Evolutionary conservation across 768 basidiomycete genomes (phyloP).

Genomic region (Amanita fuliginea): DNA sequence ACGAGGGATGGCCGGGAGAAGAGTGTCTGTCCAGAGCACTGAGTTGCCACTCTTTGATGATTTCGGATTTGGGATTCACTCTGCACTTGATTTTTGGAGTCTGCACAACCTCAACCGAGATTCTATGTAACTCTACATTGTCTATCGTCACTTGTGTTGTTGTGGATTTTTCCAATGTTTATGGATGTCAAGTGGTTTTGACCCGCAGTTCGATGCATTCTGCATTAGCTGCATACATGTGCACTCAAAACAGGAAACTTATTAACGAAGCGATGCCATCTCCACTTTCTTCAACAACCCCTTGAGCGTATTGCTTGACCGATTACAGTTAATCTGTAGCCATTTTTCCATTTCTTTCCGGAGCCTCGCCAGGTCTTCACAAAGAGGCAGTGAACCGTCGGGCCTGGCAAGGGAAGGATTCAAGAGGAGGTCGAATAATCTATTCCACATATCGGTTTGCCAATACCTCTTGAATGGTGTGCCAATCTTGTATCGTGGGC

Average conservation of each 20-base stretch:
- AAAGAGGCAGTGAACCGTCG: constrained; percentile 59
- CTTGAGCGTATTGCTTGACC: constrained; percentile 71
- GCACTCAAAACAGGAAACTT: not conserved
- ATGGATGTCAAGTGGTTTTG: constrained; percentile 3
- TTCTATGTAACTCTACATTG: constrained; percentile 5
- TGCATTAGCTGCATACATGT: constrained; percentile 3
- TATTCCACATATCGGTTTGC: constrained; percentile 81
- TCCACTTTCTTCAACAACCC: constrained; percentile 78
- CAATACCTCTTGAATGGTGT: constrained; percentile 90
- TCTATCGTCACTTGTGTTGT: constrained; percentile 20
- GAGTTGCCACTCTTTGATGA: constrained; percentile 4
- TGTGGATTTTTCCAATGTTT: constrained; percentile 25
- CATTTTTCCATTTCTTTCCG: constrained; percentile 80
- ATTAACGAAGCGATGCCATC: constrained; percentile 29
- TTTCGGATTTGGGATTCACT: constrained; percentile 2
- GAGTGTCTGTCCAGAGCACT: not conserved
- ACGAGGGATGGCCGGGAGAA: constrained; percentile 6
- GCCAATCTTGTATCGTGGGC: constrained; percentile 48
- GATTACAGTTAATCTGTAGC: constrained; percentile 80
- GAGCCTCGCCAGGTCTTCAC: constrained; percentile 50
- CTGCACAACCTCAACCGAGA: constrained; percentile 10
- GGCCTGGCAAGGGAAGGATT: constrained; percentile 60
- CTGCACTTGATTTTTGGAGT: constrained; percentile 7
- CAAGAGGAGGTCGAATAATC: constrained; percentile 75
- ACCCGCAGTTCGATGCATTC: not conserved